Conservation (phyloP, 2,329 filamentous ascomycete species). For the Fusarium continuum region DNA sequence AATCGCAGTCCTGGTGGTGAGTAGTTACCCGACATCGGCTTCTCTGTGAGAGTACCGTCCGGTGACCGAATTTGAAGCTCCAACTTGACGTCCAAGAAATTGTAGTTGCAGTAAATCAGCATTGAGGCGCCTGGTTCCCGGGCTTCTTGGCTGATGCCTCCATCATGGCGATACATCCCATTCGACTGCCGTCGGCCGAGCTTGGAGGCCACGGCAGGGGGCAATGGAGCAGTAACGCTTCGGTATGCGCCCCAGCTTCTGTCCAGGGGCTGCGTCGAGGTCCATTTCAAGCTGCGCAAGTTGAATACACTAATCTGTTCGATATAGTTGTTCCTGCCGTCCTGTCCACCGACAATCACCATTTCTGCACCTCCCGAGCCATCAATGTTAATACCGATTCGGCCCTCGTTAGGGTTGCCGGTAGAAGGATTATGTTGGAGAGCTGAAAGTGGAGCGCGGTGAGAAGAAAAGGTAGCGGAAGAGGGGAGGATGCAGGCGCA, state of each 20-base stretch:
- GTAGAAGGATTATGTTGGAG: conserved; percentile 89
- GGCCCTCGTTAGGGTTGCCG: conserved; percentile 84
- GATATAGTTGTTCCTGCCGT: conserved; percentile 98
- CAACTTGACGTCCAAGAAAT: conserved; percentile 95
- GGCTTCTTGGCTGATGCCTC: conserved; percentile 60
- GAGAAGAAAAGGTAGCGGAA: conserved; percentile 84
- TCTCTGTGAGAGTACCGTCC: conserved; percentile 86
- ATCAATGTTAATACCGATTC: conserved; percentile 88
- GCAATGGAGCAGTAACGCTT: conserved; percentile 89
- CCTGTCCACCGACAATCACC: conserved; percentile 95
- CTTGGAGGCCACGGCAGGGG: conserved; percentile 69
- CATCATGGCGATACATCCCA: conserved; percentile 54
- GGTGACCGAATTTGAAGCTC: conserved; percentile 89
- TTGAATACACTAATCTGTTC: conserved; percentile 99
- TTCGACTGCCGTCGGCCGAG: conserved; percentile 69
- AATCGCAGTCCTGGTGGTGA: conserved; percentile 94
- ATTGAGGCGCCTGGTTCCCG: conserved; percentile 74
- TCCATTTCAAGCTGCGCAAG: conserved; percentile 93
- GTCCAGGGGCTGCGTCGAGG: conserved; percentile 83
- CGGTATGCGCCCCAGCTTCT: conserved; percentile 96
- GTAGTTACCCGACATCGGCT: conserved; percentile 85
- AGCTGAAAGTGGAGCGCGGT: conserved; percentile 83
- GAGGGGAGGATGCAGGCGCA: conserved; percentile 94
- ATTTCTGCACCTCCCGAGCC: conserved; percentile 94
- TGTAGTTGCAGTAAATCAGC: conserved; percentile 99